phyloP scores from a whole-genome alignment of 2,329 filamentous ascomycete genomes.

The Fusarium sp. region DNA sequence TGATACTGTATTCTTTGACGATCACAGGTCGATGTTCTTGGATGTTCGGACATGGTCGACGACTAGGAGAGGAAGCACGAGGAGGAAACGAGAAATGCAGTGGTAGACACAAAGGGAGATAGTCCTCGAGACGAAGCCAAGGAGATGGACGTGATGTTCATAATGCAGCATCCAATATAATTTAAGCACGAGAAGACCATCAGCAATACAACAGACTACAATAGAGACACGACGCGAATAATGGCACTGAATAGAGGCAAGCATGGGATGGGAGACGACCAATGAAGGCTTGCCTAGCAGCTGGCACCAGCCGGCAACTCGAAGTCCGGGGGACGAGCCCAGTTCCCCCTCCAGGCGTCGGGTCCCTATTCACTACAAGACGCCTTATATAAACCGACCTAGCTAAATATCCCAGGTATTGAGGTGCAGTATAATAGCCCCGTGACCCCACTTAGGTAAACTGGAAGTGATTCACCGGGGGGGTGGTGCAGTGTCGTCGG shows the following conservation, averaged over 20 bases:
- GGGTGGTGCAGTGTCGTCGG: not conserved
- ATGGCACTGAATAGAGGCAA: not conserved
- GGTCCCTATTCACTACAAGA: not conserved
- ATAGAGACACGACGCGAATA: not conserved
- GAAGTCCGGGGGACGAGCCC: not conserved
- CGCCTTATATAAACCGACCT: not conserved
- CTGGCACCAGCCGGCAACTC: not conserved
- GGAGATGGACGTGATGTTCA: not conserved
- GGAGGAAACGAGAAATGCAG: constrained; percentile 15
- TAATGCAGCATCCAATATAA: not conserved
- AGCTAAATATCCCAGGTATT: not conserved
- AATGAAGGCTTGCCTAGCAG: not conserved
- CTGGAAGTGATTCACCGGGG: not conserved
- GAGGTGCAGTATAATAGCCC: not conserved
- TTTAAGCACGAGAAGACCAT: not conserved
- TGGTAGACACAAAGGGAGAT: constrained; percentile 5
- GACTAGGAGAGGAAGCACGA: not conserved
- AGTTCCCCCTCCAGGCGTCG: not conserved
- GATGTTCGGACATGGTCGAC: not conserved
- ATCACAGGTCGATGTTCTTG: constrained; percentile 6
- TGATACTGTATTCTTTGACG: not conserved
- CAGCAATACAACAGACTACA: not conserved
- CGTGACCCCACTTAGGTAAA: not conserved
- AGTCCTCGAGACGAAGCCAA: not conserved
- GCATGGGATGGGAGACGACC: not conserved